Conservation (phyloP, 768 basidiomycete species). For the Pleurotus cornucopiae region DNA sequence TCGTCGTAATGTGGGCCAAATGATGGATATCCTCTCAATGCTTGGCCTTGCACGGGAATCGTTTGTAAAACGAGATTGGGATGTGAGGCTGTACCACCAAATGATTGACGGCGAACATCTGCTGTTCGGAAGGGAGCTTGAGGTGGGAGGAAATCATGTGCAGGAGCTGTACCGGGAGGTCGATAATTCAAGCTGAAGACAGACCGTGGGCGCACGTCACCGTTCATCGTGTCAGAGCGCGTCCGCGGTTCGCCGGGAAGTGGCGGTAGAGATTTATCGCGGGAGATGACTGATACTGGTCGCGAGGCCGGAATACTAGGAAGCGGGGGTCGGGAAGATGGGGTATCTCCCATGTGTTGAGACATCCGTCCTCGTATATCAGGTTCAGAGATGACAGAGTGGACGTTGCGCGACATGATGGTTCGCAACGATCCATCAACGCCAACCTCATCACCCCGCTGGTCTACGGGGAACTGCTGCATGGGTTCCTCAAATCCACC, state of each 20-base stretch:
- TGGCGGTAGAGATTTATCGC: slow-evolving; percentile 79
- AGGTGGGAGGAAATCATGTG: slow-evolving; percentile 54
- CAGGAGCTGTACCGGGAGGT: slow-evolving; percentile 37
- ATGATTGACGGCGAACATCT: slow-evolving; percentile 71
- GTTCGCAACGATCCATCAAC: slow-evolving; percentile 17
- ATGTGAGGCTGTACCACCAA: slow-evolving; percentile 59
- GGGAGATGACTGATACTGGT: slow-evolving; percentile 26
- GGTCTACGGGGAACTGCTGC: slow-evolving; percentile 15
- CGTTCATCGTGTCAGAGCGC: slow-evolving; percentile 29
- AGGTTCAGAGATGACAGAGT: slow-evolving; percentile 57
- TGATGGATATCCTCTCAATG: slow-evolving; percentile 24
- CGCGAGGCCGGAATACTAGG: slow-evolving; percentile 12
- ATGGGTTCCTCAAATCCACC: slow-evolving; percentile 42
- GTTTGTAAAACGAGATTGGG: slow-evolving; percentile 52
- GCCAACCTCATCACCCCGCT: slow-evolving; percentile 12
- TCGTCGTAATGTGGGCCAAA: slow-evolving; percentile 57
- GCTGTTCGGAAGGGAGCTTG: slow-evolving; percentile 55
- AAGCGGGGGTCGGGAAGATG: slow-evolving; percentile 26
- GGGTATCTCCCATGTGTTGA: slow-evolving; percentile 22
- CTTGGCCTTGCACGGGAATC: slow-evolving; percentile 30
- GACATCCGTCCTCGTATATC: slow-evolving; percentile 49
- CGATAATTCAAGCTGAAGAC: slow-evolving; percentile 53
- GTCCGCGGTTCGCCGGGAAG: slow-evolving; percentile 52
- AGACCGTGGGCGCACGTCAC: slow-evolving; percentile 58
- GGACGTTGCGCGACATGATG: slow-evolving; percentile 33